Percentiles rank a stretch among this genome's conserved stretches.
Evolutionary conservation across 1,139 yeast species (phyloP).

Genomic region (Suhomyces bribrorum): DNA sequence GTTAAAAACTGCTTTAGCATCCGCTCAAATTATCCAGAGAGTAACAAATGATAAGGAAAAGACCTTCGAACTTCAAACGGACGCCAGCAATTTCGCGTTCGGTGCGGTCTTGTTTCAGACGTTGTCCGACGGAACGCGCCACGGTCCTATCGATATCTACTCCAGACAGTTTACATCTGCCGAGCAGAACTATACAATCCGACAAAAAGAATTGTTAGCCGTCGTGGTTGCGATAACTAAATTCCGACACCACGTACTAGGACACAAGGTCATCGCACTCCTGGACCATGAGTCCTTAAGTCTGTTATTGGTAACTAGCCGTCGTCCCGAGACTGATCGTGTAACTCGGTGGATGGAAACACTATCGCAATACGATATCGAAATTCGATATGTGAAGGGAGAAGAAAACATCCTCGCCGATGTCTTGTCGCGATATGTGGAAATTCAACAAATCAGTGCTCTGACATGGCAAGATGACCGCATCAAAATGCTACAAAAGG

Average conservation of each 20-base stretch:
- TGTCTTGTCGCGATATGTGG: neutral
- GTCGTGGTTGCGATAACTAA: neutral
- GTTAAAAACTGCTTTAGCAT: neutral
- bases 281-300: neutral
- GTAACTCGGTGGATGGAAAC: neutral
- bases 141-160: neutral
- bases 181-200: neutral
- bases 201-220: neutral
- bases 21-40: neutral
- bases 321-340: neutral
- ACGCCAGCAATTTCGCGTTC: neutral
- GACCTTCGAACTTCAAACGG: neutral
- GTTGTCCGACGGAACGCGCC: neutral
- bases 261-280: neutral
- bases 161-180: neutral
- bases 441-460: neutral
- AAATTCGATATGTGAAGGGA: neutral
- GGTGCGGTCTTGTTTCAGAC: neutral
- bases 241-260: neutral
- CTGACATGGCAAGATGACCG: neutral
- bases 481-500: neutral
- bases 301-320: neutral
- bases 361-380: neutral
- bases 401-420: neutral
- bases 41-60: neutral